A percentile compares a stretch with the other conserved stretches of the same genome.
phyloP scores from a whole-genome alignment of 139 green algal genomes.

The Chlorella ohadii region DNA sequence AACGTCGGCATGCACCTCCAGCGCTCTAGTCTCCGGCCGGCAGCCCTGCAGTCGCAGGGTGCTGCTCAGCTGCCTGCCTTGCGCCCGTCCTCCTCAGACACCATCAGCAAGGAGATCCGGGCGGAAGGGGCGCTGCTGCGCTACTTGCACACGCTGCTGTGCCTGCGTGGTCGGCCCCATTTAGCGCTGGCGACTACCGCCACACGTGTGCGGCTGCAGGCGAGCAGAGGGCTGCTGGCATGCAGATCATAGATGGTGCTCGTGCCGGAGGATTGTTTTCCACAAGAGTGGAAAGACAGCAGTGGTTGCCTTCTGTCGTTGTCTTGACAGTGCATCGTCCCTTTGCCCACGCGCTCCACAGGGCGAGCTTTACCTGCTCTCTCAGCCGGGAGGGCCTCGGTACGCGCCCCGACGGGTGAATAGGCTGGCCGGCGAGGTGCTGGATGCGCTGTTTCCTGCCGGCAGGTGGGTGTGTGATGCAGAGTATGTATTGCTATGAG shows the following conservation, averaged over 20 bases:
- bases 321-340: too few species aligned
- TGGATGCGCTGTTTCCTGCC: slow-evolving; percentile 77
- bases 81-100: not conserved
- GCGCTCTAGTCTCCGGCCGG: too few species aligned
- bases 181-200: slow-evolving; percentile 42
- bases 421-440: slow-evolving; percentile 37
- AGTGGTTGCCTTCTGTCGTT: too few species aligned
- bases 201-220: slow-evolving; percentile 63
- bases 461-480: slow-evolving; percentile 32
- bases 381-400: slow-evolving; percentile 70
- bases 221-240: too few species aligned
- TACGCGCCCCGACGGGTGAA: slow-evolving; percentile 75
- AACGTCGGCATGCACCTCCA: too few species aligned
- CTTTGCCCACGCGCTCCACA: slow-evolving; percentile 27
- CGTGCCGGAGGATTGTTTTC: too few species aligned
- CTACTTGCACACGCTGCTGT: slow-evolving; percentile 54
- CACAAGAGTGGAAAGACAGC: too few species aligned
- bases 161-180: slow-evolving; percentile 44
- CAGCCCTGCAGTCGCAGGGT: too few species aligned
- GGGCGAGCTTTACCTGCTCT: slow-evolving; percentile 79
- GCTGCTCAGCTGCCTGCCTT: too few species aligned
- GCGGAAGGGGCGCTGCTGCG: slow-evolving; percentile 54
- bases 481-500: too few species aligned
- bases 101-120: slow-evolving; percentile 16
- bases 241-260: too few species aligned